These are phyloP conservation scores for Solanum lignicaule DNA, from an alignment of 257 asterid genomes.

Conservation along the genomic window DNA sequence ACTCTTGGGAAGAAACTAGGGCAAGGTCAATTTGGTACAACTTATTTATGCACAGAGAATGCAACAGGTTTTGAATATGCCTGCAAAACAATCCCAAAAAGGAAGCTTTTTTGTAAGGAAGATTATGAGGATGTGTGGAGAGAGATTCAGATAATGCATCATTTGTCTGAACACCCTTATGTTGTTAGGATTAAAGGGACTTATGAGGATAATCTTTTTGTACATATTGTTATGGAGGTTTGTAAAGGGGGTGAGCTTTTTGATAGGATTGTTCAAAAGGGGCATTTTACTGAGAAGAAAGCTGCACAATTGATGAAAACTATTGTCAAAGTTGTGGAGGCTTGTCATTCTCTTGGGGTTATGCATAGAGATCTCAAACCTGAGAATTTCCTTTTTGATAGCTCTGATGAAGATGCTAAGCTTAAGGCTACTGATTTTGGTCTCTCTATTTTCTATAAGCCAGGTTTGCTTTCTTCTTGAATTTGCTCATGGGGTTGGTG, in stretches of 20 bases:
- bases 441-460: slow-evolving; percentile 11
- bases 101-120: not conserved
- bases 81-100: slow-evolving; percentile 12
- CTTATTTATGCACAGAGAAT: slow-evolving; percentile 9
- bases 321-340: slow-evolving; percentile 11
- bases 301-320: slow-evolving; percentile 13
- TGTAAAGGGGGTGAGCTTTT: slow-evolving; percentile 20
- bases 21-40: slow-evolving; percentile 17
- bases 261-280: slow-evolving; percentile 16
- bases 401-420: slow-evolving; percentile 9
- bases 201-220: slow-evolving; percentile 11
- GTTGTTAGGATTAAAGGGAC: slow-evolving; percentile 13
- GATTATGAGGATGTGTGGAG: slow-evolving; percentile 18
- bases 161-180: slow-evolving; percentile 13
- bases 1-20: slow-evolving; percentile 14
- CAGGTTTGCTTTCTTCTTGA: slow-evolving; percentile 5
- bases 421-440: slow-evolving; percentile 18
- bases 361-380: slow-evolving; percentile 18
- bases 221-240: slow-evolving; percentile 18
- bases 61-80: slow-evolving; percentile 8
- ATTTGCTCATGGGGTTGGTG: not conserved
- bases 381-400: slow-evolving; percentile 17
- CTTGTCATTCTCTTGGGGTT: slow-evolving; percentile 18
- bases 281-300: slow-evolving; percentile 14
- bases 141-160: slow-evolving; percentile 16